A percentile compares a stretch with the other conserved stretches of the same genome.
Evolutionary conservation across 192 early-diverging fungal genomes (phyloP).

Genomic region (Umbelopsis isabellina): DNA sequence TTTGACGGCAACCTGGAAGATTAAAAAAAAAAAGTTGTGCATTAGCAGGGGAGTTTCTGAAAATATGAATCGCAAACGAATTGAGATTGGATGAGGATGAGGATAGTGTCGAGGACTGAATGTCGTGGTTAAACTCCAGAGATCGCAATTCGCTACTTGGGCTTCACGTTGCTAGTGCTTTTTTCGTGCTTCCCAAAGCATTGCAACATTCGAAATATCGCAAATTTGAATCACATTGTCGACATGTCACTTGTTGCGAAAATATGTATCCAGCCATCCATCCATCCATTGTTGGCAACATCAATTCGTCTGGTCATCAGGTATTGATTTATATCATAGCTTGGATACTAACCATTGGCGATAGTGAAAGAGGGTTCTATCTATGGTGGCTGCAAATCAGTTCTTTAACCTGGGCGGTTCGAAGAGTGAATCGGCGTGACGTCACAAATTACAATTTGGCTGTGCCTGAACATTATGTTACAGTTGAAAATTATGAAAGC

Average conservation of each 20-base stretch:
- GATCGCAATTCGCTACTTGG: not conserved
- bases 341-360: not conserved
- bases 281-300: slow-evolving; percentile 1
- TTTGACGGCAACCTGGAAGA: slow-evolving; percentile 79
- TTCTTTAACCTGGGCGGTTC: no score
- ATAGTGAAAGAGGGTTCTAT: no score
- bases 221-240: slow-evolving; percentile 19
- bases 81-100: not conserved
- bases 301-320: not conserved
- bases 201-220: slow-evolving; percentile 9
- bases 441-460: no score
- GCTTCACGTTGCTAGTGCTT: not conserved
- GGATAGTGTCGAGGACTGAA: not conserved
- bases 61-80: not conserved
- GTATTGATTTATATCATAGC: not conserved
- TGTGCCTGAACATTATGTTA: no score
- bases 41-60: not conserved
- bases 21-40: not conserved
- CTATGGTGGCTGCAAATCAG: no score
- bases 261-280: not conserved
- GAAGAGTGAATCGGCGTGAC: no score
- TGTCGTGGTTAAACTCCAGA: not conserved
- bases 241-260: slow-evolving; percentile 13
- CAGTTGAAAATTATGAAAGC: no score
- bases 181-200: not conserved